These are phyloP conservation scores for Dictyostelium purpureum DNA, from an alignment of 78 protist species.

Conservation along the genomic window DNA sequence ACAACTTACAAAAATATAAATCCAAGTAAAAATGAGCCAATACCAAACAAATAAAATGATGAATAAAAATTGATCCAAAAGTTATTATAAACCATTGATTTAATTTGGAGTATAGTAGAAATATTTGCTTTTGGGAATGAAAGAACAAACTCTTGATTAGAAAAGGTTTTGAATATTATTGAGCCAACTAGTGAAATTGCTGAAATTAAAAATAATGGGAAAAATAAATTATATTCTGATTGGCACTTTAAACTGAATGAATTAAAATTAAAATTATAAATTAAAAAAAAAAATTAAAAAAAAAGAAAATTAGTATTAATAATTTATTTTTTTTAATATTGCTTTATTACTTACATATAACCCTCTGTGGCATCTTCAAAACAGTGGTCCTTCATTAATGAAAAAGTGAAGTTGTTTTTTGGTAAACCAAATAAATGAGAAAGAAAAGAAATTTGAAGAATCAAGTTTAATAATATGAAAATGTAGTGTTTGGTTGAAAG, in stretches of 20 bases:
- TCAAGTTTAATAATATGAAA: not conserved
- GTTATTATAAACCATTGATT: slow-evolving; percentile 14
- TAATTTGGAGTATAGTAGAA: slow-evolving; percentile 7
- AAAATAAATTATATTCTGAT: slow-evolving; percentile 18
- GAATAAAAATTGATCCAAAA: slow-evolving; percentile 39
- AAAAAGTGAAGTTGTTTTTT: slow-evolving; percentile 16
- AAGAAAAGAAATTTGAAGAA: slow-evolving; percentile 9
- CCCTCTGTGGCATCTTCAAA: not conserved
- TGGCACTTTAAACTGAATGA: not conserved
- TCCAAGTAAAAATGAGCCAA: slow-evolving; percentile 22
- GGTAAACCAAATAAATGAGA: not conserved
- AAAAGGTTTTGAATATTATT: slow-evolving; percentile 13
- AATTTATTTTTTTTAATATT: not conserved
- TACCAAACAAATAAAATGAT: slow-evolving; percentile 37
- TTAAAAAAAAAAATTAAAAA: not conserved
- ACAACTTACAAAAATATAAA: slow-evolving; percentile 3
- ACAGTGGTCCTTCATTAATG: not conserved
- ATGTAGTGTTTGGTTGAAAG: not conserved
- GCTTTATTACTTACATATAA: not conserved
- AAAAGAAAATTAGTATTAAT: not conserved
- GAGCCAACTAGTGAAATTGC: not conserved
- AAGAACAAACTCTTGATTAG: slow-evolving; percentile 31
- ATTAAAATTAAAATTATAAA: not conserved
- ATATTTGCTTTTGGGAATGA: slow-evolving; percentile 50
- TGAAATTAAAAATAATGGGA: slow-evolving; percentile 5